Evolutionary conservation across 2,329 filamentous ascomycete genomes (phyloP).

Genomic region (Rhynchosporium agropyri): DNA sequence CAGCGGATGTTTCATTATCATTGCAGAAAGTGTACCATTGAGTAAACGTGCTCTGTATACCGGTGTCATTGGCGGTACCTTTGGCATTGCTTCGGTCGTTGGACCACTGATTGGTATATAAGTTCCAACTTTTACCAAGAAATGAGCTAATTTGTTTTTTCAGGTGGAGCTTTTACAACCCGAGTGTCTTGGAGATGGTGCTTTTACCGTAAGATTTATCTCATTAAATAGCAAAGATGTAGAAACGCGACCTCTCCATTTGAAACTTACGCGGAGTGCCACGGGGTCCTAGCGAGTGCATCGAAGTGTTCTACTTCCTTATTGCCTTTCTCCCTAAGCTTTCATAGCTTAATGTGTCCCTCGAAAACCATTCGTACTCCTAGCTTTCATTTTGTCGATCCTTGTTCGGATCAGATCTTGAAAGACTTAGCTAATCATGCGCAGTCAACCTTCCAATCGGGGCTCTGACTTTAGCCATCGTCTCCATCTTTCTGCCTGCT

Average conservation of each 20-base stretch:
- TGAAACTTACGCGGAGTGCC: too few relatives aligned
- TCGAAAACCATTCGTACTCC: too few relatives aligned
- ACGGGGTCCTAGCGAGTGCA: too few relatives aligned
- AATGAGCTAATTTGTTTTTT: neutral
- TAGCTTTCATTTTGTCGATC: too few relatives aligned
- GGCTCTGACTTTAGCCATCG: constrained; percentile 12
- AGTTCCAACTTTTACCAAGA: neutral
- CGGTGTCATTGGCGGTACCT: constrained; percentile 35
- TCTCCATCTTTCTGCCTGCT: constrained; percentile 16
- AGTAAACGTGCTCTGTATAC: constrained; percentile 17
- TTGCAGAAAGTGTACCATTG: constrained; percentile 18
- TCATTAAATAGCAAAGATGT: too few relatives aligned
- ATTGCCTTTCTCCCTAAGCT: too few relatives aligned
- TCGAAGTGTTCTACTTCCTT: too few relatives aligned
- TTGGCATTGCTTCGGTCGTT: constrained; percentile 32
- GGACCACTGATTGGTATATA: constrained; percentile 41
- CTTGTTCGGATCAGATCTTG: too few relatives aligned
- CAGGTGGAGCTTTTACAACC: constrained; percentile 40
- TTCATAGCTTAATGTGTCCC: too few relatives aligned
- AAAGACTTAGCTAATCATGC: neutral
- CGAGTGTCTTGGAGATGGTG: constrained; percentile 45
- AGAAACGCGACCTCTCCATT: too few relatives aligned
- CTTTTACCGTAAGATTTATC: constrained; percentile 35
- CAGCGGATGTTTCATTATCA: constrained; percentile 19
- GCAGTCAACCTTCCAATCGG: constrained; percentile 43